phyloP scores from a whole-genome alignment of 352 stramenopile genomes.

The Phytopythium kandeliae region DNA sequence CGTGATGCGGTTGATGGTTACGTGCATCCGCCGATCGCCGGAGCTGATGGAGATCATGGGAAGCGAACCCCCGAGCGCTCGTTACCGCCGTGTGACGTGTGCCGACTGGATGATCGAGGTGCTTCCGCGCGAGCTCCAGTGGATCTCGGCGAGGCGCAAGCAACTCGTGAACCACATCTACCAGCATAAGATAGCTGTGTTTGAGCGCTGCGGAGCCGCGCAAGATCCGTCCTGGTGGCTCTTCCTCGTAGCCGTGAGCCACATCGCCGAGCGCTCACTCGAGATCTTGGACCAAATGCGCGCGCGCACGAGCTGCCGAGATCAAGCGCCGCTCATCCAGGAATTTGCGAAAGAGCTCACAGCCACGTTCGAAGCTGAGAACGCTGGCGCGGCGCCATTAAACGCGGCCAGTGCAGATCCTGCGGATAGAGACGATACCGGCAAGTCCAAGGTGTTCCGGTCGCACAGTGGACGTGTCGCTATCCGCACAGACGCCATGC shows the following conservation, averaged over 20 bases:
- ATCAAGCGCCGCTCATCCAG: conserved; percentile 19
- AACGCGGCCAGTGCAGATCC: neutral
- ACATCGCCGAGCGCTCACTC: conserved; percentile 32
- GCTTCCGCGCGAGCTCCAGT: conserved; percentile 34
- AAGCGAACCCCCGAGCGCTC: conserved; percentile 8
- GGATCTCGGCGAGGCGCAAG: conserved; percentile 48
- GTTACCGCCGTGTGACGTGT: conserved; percentile 2
- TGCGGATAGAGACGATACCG: neutral
- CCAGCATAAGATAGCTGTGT: conserved; percentile 8
- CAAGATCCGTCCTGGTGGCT: conserved; percentile 54
- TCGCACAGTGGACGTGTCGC: conserved; percentile 25
- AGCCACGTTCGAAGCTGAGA: conserved; percentile 13
- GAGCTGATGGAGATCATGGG: conserved; percentile 26
- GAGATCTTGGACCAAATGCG: conserved; percentile 27
- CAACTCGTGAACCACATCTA: conserved; percentile 41
- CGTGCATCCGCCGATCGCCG: conserved; percentile 25
- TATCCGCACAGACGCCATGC: conserved; percentile 17
- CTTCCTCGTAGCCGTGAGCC: conserved; percentile 44
- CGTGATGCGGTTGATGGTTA: conserved; percentile 20
- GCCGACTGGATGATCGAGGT: conserved; percentile 9
- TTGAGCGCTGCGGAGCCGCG: conserved; percentile 11
- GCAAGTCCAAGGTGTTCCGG: conserved; percentile 13
- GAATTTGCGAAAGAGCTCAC: conserved; percentile 23
- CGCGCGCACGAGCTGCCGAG: conserved; percentile 13
- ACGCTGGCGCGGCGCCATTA: neutral